Percentiles rank a stretch among this genome's conserved stretches.
phyloP scores from a whole-genome alignment of 2,329 filamentous ascomycete genomes.

The Phaeosphaeriaceae sp. region DNA sequence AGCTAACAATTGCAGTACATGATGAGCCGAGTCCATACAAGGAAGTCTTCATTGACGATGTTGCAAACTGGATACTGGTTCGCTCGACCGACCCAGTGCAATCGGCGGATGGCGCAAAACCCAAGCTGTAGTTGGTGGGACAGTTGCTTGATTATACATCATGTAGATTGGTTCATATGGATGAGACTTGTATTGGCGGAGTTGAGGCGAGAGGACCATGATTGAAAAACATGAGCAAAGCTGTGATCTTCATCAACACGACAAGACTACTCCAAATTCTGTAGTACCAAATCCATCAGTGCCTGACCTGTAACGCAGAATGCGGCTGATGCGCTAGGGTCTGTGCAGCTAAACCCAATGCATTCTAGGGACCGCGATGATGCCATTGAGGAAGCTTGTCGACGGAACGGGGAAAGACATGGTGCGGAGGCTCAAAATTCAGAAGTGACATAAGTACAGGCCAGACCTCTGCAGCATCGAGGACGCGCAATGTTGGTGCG shows the following conservation, averaged over 20 bases:
- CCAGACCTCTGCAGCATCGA: constrained; percentile 20
- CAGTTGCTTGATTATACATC: too few relatives aligned
- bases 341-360: not conserved
- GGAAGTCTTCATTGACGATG: constrained; percentile 44
- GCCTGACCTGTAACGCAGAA: not conserved
- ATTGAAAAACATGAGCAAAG: not conserved
- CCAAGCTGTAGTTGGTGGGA: constrained; percentile 36
- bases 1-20: constrained; percentile 41
- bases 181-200: too few relatives aligned
- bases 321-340: not conserved
- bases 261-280: not conserved
- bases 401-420: constrained; percentile 8
- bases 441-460: constrained; percentile 16
- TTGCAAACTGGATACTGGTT: constrained; percentile 45
- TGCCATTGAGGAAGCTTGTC: constrained; percentile 17
- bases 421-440: constrained; percentile 26
- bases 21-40: constrained; percentile 46
- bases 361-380: constrained; percentile 18
- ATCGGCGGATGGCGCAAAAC: constrained; percentile 33
- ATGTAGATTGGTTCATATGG: too few relatives aligned
- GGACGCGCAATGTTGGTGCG: constrained; percentile 39
- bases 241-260: too few relatives aligned
- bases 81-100: constrained; percentile 40
- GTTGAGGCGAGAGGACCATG: too few relatives aligned
- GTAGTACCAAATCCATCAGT: not conserved